Base-by-base conservation (phyloP, 371 early-diverging fungal species). In the Enterocytospora artemiae region DNA sequence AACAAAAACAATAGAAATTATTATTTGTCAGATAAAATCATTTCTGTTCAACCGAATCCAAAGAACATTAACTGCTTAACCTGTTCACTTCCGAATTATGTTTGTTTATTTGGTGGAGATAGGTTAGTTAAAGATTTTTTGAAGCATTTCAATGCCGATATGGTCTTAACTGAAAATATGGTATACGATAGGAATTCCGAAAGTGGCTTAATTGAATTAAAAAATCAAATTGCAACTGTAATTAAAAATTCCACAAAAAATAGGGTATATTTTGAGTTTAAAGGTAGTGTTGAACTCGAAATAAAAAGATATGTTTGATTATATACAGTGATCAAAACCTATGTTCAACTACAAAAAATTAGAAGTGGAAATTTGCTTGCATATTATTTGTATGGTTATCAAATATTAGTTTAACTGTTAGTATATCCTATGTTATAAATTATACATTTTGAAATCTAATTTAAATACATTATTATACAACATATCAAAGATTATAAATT, bases 1-100 rank as follows among this genome's bases (percentile, higher is more conserved):
- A 46, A n/a, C n/a, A 36, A 32, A 31, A 65, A 51, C 7, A 57
- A 58, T 3, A 44, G 27, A 31, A 64, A 74, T 20, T 74, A 59
- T 62, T 74, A 52, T 53, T 39, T 61, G 22, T 39, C 44, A 31
- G 25, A 65, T 4, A 22, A 52, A 2, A 34, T 51, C 25, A 27
- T 64, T 22, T 36, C 22, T 22, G 27, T 61, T 27, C 54, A 69
- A 48, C 58, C 51, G 28, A 25, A 51, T 18, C 45, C 24, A 20
- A 60, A 34, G 39, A 65, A 54, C 27, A 16, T 30, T n/a, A 52
- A 50, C 2, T 72, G 73, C 62, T 2, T n/a, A 5, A 48, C 55
- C 1, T 71, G 72, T 50, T 5, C 2, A 14, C 14, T 60, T 24
- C 61, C 58, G 4, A 36, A 3, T 14, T 60, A 53, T 59, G 22